Percentiles rank a stretch among this genome's conserved stretches.
Evolutionary conservation across 805 yeast species (phyloP).

Genomic region (Barnettozyma pratensis): DNA sequence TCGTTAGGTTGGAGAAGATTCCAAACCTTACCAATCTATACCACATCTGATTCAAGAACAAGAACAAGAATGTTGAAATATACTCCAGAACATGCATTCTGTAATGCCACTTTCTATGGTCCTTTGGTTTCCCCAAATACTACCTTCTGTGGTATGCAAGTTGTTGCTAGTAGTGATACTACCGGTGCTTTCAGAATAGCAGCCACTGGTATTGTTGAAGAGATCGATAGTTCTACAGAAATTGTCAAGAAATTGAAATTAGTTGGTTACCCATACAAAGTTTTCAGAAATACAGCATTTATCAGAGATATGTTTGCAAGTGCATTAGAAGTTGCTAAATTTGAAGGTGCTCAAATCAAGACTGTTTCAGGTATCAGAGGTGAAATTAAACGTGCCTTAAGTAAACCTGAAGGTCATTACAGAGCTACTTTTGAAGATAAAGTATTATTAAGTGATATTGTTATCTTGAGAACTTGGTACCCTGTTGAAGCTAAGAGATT

Average conservation of each 20-base stretch:
- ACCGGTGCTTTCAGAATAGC: constrained; percentile 91
- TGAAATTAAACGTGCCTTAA: constrained; percentile 90
- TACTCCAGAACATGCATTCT: constrained; percentile 96
- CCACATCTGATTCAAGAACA: constrained; percentile 96
- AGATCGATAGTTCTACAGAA: constrained; percentile 81
- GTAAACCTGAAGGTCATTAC: constrained; percentile 92
- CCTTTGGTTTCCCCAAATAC: constrained; percentile 97
- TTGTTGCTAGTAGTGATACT: constrained; percentile 77
- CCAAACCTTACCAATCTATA: constrained; percentile 92
- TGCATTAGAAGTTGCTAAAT: constrained; percentile 91
- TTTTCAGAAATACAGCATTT: constrained; percentile 94
- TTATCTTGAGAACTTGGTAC: constrained; percentile 93
- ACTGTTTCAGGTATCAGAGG: constrained; percentile 98
- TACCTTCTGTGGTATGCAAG: constrained; percentile 92
- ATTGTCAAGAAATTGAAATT: constrained; percentile 93
- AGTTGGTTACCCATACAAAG: constrained; percentile 91
- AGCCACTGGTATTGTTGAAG: constrained; percentile 95
- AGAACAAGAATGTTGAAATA: constrained; percentile 96
- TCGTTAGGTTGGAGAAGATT: constrained; percentile 98
- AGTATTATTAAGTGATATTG: constrained; percentile 81
- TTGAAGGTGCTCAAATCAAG: constrained; percentile 95
- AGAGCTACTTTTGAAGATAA: constrained; percentile 98
- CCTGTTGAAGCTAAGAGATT: constrained; percentile 87
- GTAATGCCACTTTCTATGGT: constrained; percentile 94
- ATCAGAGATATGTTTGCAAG: constrained; percentile 94